Conservation (phyloP, 257 asterid genomes). For the Linderniella brevidens region DNA sequence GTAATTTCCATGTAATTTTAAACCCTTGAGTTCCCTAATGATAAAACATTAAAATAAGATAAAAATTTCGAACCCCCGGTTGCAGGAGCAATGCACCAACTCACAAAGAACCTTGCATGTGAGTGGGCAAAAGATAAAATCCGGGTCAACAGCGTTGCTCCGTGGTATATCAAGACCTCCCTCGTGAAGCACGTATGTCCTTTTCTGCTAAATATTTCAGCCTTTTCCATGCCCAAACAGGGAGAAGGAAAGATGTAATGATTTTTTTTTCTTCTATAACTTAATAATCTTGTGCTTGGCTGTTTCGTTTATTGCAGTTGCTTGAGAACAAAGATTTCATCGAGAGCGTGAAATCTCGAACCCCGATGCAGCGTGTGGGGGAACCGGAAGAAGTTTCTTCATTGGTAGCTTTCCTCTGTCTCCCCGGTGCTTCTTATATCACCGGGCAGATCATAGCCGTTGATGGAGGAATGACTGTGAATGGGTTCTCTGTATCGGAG, state of each 20-base stretch:
- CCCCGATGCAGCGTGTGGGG: neutral
- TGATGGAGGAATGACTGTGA: slow-evolving; percentile 12
- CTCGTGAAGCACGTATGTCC: slow-evolving; percentile 55
- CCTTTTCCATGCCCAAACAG: too few species aligned
- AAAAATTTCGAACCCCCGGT: neutral
- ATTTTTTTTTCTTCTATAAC: neutral
- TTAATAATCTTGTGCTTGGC: neutral
- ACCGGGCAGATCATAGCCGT: slow-evolving; percentile 11
- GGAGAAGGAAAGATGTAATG: too few species aligned
- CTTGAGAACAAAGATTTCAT: slow-evolving; percentile 3
- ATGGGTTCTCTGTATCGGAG: slow-evolving; percentile 3
- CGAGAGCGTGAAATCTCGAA: neutral
- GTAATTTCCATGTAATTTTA: slow-evolving; percentile 15
- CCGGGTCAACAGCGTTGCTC: slow-evolving; percentile 86
- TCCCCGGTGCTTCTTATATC: slow-evolving; percentile 12
- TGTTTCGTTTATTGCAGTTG: neutral
- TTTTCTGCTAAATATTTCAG: neutral
- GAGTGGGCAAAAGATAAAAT: slow-evolving; percentile 93
- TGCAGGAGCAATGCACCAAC: slow-evolving; percentile 91
- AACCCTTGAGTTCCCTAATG: neutral
- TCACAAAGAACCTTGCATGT: slow-evolving; percentile 75
- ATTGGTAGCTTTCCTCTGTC: slow-evolving; percentile 13
- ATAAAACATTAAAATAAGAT: slow-evolving; percentile 6
- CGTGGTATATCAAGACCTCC: slow-evolving; percentile 85
- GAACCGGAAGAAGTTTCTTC: slow-evolving; percentile 11